These are phyloP conservation scores for Cystobasidium sp. DNA, from an alignment of 1,284 basidiomycete species.

Conservation along the genomic window DNA sequence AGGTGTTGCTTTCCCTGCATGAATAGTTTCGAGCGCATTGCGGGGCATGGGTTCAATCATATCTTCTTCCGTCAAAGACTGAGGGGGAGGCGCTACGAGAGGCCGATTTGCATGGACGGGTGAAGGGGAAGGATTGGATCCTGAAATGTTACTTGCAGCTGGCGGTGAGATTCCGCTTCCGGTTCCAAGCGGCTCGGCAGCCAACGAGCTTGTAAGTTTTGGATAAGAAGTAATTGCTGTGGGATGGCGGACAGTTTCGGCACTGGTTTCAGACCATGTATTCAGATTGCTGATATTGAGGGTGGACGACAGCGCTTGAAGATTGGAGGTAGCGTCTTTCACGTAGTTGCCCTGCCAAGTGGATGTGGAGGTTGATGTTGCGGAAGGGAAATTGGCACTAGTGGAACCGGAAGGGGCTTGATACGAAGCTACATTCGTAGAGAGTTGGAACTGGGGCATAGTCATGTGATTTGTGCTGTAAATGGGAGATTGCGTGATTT, in stretches of 20 bases:
- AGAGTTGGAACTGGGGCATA: no score
- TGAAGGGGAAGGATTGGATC: not conserved
- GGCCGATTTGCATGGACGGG: not conserved
- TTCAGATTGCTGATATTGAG: constrained; percentile 10
- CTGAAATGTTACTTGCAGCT: not conserved
- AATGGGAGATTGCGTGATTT: no score
- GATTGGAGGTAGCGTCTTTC: no score
- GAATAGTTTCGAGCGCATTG: constrained; percentile 15
- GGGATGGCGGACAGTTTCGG: not conserved
- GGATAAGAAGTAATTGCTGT: not conserved
- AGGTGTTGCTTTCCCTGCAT: constrained; percentile 25
- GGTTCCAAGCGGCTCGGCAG: not conserved
- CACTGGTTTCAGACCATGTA: not conserved
- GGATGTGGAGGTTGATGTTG: no score
- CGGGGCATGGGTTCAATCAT: constrained; percentile 35
- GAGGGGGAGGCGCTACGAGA: constrained; percentile 10
- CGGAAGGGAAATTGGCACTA: no score
- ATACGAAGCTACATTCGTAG: no score
- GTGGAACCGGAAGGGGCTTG: no score
- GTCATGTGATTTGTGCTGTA: no score
- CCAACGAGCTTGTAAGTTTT: not conserved
- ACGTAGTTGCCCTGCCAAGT: no score
- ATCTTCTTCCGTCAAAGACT: constrained; percentile 24
- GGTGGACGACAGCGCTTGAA: constrained; percentile 5
- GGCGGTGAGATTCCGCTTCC: not conserved